A percentile compares a stretch with the other conserved stretches of the same genome.
These are phyloP conservation scores for Rossbeevera mucosa DNA, from an alignment of 768 basidiomycete genomes.

Conservation along the genomic window DNA sequence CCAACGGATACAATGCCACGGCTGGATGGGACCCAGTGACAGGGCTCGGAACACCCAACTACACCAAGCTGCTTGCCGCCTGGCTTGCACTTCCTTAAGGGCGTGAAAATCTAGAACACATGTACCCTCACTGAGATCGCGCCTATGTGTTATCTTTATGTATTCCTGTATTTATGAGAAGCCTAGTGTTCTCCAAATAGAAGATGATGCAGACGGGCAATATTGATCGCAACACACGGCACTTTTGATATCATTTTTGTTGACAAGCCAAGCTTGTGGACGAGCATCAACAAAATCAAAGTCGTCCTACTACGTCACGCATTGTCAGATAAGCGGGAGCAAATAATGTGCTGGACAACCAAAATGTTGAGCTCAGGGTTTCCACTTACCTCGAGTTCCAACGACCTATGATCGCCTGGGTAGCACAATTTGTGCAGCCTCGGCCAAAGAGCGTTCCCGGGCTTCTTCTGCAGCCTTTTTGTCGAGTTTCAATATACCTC, in stretches of 20 bases:
- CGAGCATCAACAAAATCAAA: background rate
- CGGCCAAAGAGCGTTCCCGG: conserved; percentile 27
- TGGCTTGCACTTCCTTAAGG: conserved; percentile 37
- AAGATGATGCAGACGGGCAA: too few relatives aligned
- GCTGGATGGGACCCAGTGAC: conserved; percentile 32
- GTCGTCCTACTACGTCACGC: background rate
- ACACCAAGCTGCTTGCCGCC: conserved; percentile 42
- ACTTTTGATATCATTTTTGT: background rate
- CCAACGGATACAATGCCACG: conserved; percentile 23
- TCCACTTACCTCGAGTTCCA: background rate
- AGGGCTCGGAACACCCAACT: conserved; percentile 40
- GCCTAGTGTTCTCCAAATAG: background rate
- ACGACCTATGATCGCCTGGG: conserved; percentile 10
- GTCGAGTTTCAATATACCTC: background rate
- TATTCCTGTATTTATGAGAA: background rate
- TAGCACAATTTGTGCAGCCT: conserved; percentile 28
- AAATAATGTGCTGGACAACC: background rate
- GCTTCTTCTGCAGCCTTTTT: conserved; percentile 26
- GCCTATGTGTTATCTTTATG: too few relatives aligned
- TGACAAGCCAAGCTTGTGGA: background rate
- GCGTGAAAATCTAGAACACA: background rate
- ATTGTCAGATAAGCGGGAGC: background rate
- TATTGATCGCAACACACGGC: too few relatives aligned
- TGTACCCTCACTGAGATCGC: too few relatives aligned
- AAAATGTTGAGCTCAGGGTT: background rate